Conservation (phyloP, 257 asterid genomes). For the Coffea canephora region DNA sequence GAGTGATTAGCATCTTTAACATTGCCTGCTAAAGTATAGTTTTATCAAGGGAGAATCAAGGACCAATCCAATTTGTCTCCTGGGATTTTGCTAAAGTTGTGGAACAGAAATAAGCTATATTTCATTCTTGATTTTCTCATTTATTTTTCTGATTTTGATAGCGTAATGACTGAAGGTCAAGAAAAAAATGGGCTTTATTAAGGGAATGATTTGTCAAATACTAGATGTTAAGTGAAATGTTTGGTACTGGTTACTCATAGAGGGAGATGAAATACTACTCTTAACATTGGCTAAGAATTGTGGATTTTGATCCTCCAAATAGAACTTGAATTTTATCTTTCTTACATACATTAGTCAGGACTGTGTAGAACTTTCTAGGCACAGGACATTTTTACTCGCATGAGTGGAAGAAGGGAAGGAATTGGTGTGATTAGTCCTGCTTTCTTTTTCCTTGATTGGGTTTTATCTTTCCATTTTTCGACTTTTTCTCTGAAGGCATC, state of each 20-base stretch:
- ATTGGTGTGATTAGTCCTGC: not conserved
- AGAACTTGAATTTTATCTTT: not conserved
- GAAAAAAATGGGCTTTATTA: not conserved
- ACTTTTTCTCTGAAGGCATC: not conserved
- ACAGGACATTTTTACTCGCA: not conserved
- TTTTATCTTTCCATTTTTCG: not conserved
- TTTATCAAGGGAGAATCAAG: not conserved
- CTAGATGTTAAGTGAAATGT: not conserved
- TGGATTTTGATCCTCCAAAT: not conserved
- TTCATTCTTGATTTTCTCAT: not conserved
- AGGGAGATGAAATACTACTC: not conserved
- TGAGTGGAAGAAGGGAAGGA: not conserved
- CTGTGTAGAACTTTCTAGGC: not conserved
- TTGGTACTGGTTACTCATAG: too few species aligned
- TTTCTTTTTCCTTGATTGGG: not conserved
- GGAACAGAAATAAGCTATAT: not conserved
- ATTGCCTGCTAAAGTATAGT: not conserved
- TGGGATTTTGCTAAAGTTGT: not conserved
- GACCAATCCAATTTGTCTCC: not conserved
- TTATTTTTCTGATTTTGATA: not conserved
- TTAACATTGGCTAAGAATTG: not conserved
- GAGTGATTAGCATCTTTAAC: not conserved
- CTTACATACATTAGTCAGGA: not conserved
- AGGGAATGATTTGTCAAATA: not conserved
- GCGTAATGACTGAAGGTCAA: not conserved